Base-by-base conservation (phyloP, 805 yeast species). In the Candida germanica region DNA sequence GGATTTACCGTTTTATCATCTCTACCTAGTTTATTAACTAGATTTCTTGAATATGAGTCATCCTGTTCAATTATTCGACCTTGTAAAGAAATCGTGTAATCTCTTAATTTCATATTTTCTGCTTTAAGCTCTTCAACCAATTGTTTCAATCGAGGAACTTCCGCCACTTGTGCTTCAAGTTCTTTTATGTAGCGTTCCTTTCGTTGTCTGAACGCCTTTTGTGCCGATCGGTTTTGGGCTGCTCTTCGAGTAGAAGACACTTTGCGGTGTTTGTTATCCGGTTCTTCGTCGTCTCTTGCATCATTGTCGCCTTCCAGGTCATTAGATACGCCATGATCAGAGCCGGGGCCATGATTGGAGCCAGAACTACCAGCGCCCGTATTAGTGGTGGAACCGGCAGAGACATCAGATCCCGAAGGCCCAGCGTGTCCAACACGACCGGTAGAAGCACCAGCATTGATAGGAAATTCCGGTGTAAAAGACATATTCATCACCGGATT, bases 191-290 rank as follows among this genome's bases (percentile, higher is more conserved):
- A 81, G 39, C 77, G 73, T 51, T 88, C 95, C 54, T 85, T 82
- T 42, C 96, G 73, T 54, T 79, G 80, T 54, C 97, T 75, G 63
- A 88, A 89, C 6, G 96, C 95, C 48, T 86, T 77, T 63, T 89
- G 97, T 4, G 97, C 96, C 42, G 78, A 80, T 53, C 97, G 71
- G 66, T 89, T 89, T 61, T 89, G 97, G 6, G 83, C 88, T 1
- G 96, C 96, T 44, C 97, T 77, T 58, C 86, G 87, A 26, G 93
- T 77, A 38, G 71, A 73, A 15, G 80, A 71, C 28, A 82, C 62
- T 12, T 73, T 71, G 38, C 75, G 34, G n/a, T n/a, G n/a, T n/a
- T 8, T 21, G 24, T 8, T 11, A 21, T 8, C 24, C 10, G 11
- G 24, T 8, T 21, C 24, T 8, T 8, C 24, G 24, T 21, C 24